phyloP scores from a whole-genome alignment of 78 protist genomes.

The Emiliania huxleyi region DNA sequence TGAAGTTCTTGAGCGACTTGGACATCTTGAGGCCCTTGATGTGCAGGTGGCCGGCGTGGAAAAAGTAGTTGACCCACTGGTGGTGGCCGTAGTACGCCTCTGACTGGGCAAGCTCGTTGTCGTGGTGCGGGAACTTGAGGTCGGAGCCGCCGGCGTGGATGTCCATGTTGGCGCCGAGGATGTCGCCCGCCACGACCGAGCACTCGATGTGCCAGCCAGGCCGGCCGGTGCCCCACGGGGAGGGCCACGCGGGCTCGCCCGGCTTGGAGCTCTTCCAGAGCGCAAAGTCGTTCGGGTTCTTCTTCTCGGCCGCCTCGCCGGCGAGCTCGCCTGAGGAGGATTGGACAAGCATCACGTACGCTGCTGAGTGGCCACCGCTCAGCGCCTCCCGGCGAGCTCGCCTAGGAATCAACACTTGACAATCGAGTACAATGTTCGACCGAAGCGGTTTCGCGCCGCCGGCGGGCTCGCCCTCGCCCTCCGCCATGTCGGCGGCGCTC shows the following conservation, averaged over 20 bases:
- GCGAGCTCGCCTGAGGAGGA: neutral
- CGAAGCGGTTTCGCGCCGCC: too few relatives aligned
- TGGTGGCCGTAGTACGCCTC: conserved; percentile 35
- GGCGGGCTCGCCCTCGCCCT: conserved; percentile 56
- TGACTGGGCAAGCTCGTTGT: conserved; percentile 94
- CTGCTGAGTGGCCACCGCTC: neutral
- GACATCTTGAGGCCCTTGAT: conserved; percentile 96
- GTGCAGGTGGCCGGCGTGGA: conserved; percentile 91
- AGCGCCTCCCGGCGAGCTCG: too few relatives aligned
- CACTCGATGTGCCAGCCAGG: conserved; percentile 99
- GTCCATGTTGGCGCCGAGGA: conserved; percentile 75
- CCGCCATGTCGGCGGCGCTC: neutral
- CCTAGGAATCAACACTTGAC: too few relatives aligned
- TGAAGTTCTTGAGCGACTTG: conserved; percentile 96
- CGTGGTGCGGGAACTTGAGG: conserved; percentile 98
- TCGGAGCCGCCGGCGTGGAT: conserved; percentile 97
- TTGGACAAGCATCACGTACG: too few relatives aligned
- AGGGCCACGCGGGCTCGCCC: conserved; percentile 69
- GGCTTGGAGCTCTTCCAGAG: conserved; percentile 45
- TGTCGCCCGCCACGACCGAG: conserved; percentile 85
- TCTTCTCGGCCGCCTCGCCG: conserved; percentile 34
- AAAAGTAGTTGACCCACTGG: conserved; percentile 93
- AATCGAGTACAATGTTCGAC: too few relatives aligned
- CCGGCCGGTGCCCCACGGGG: conserved; percentile 97
- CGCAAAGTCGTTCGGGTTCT: conserved; percentile 63